Evolutionary conservation across 306 rosid genomes (phyloP), one percentile per base, ranked within the genome.

Genomic region (Ochetophila trinervis): DNA sequence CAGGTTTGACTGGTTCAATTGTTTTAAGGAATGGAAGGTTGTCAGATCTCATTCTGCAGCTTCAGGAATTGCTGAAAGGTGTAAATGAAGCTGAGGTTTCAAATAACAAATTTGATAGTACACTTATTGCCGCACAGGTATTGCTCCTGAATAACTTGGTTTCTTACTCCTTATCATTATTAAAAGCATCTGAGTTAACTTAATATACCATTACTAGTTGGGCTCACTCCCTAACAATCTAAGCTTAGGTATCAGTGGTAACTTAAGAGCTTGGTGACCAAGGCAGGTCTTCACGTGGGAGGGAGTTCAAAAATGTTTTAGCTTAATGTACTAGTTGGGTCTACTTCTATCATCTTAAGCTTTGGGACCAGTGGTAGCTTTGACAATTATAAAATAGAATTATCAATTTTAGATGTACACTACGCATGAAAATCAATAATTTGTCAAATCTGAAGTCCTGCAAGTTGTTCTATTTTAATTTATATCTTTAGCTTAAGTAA

Each of bases 1-100:
- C 27, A 90, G 97, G 97, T 57, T 79, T 87, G 85, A 86, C 92
- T 57, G 79, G 90, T 68, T 85, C 90, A 23, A 71, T 90, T 79
- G 76, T 90, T 68, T 78, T 90, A 75, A 79, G 82, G 78, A 84
- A 79, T 6, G 95, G 92, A 8, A 73, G 74, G 27, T 74, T 87
- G 63, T 87, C 89, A 61, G 86, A 83, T 71, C 70, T 87, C 24
- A 74, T 87, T 69, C 74, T 82, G 27, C 84, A 87, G 76, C 91
- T 90, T 71, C 90, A 90, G 61, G 95, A 84, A 48, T 71, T 86
- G 56, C 78, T 84, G 15, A 76, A 69, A 66, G 88, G 84, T 16
- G 92, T 87, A 14, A 71, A 76, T 62, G 88, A 86, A 54, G 88
- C 72, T 21, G 85, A 86, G 68, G 52, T 78, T 66, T 76, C 83